phyloP scores from a whole-genome alignment of 1,284 basidiomycete genomes.

The Moniliophthora roreri region DNA sequence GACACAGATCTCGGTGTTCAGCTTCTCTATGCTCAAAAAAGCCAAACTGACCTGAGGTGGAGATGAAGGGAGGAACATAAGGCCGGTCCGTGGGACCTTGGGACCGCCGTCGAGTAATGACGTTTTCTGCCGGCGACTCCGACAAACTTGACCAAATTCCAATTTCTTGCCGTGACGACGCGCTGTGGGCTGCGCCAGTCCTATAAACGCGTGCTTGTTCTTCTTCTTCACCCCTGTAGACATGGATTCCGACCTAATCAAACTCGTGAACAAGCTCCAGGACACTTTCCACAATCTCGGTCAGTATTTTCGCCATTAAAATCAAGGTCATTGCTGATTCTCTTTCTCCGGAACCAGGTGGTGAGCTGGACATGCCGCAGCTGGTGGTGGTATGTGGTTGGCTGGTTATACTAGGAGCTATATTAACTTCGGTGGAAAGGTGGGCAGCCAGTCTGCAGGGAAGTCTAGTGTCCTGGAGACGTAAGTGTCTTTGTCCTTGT shows the following conservation, averaged over 20 bases:
- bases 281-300: conserved; percentile 83
- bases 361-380: conserved; percentile 86
- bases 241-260: conserved; percentile 95
- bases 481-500: conserved; percentile 43
- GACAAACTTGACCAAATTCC: no score
- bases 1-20: no score
- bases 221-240: conserved; percentile 22
- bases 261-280: conserved; percentile 95
- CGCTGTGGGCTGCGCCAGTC: no score
- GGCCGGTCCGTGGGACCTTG: no score
- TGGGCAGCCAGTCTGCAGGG: conserved; percentile 83
- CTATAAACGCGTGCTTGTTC: no score
- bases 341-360: conserved; percentile 46
- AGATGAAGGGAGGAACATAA: no score
- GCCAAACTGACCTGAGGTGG: no score
- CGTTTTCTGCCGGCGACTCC: no score
- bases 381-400: conserved; percentile 66
- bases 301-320: conserved; percentile 34
- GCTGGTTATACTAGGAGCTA: conserved; percentile 1
- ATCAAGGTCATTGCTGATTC: conserved; percentile 12
- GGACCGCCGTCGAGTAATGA: no score
- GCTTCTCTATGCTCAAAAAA: no score
- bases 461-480: conserved; percentile 88
- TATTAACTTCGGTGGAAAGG: conserved; percentile 40
- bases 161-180: no score